These are phyloP conservation scores for Lentinula boryana DNA, from an alignment of 768 basidiomycete genomes.

Conservation along the genomic window DNA sequence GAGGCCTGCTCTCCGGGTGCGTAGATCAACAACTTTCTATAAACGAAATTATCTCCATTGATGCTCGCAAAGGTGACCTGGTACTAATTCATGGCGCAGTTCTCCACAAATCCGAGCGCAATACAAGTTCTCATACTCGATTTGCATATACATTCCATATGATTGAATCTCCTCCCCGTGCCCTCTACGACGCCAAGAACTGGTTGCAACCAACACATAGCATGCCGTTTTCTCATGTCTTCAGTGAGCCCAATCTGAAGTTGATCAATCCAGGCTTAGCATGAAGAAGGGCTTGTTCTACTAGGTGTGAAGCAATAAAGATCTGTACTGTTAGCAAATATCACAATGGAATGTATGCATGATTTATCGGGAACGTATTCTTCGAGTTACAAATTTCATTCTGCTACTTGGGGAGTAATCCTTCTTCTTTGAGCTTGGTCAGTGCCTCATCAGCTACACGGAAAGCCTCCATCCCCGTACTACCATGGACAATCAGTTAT, in stretches of 20 bases:
- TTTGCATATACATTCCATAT: constrained; percentile 97
- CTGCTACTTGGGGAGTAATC: constrained; percentile 15
- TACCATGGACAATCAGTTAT: not conserved
- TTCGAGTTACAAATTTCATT: not conserved
- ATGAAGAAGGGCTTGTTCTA: not conserved
- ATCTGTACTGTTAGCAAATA: not conserved
- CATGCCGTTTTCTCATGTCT: constrained; percentile 73
- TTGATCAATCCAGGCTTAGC: constrained; percentile 5
- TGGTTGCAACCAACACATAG: constrained; percentile 87
- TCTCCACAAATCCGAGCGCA: constrained; percentile 87
- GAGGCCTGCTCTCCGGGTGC: constrained; percentile 72
- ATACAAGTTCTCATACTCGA: constrained; percentile 72
- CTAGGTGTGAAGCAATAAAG: not conserved
- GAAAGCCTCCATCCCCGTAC: constrained; percentile 35
- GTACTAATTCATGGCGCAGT: constrained; percentile 93
- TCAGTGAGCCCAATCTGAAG: constrained; percentile 19
- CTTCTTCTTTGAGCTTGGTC: constrained; percentile 31
- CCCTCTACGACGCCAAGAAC: constrained; percentile 83
- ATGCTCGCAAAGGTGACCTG: constrained; percentile 56
- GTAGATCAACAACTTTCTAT: not conserved
- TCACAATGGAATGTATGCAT: not conserved
- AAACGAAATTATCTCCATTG: not conserved
- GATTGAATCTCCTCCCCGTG: constrained; percentile 72
- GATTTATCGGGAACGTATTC: not conserved
- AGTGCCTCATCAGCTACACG: constrained; percentile 33